phyloP scores from a whole-genome alignment of 129 eudicot genomes.

The Pseudognaphalium luteoalbum region DNA sequence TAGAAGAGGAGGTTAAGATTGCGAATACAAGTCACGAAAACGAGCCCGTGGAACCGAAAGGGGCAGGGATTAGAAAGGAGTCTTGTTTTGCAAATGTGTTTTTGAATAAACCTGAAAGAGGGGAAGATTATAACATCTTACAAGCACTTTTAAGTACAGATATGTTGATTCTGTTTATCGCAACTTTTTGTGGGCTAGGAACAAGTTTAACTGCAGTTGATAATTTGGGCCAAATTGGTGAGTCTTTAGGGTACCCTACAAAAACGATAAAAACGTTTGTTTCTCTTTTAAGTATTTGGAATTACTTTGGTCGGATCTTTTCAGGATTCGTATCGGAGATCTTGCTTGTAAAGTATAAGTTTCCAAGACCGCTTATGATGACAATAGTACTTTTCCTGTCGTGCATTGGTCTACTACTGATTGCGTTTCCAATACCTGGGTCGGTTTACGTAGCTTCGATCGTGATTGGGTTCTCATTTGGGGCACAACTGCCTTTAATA shows the following conservation, averaged over 20 bases:
- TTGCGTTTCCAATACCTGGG: slow-evolving; percentile 72
- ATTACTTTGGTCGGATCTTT: slow-evolving; percentile 64
- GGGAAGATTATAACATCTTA: slow-evolving; percentile 68
- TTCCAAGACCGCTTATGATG: slow-evolving; percentile 77
- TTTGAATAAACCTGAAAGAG: slow-evolving; percentile 63
- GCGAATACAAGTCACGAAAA: slow-evolving; percentile 18
- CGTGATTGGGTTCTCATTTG: slow-evolving; percentile 75
- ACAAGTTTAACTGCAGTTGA: slow-evolving; percentile 80
- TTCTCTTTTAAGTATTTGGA: slow-evolving; percentile 85
- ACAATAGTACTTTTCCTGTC: slow-evolving; percentile 61
- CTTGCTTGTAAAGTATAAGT: slow-evolving; percentile 56
- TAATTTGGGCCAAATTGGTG: slow-evolving; percentile 86
- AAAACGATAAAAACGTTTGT: slow-evolving; percentile 64
- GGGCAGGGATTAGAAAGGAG: not conserved
- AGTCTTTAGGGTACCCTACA: slow-evolving; percentile 65
- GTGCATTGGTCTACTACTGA: slow-evolving; percentile 65
- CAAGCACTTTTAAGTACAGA: slow-evolving; percentile 82
- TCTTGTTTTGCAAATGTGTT: slow-evolving; percentile 35
- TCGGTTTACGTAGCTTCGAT: slow-evolving; percentile 63
- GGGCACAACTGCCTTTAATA: slow-evolving; percentile 64
- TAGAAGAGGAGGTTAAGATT: slow-evolving; percentile 24
- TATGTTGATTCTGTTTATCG: slow-evolving; percentile 58
- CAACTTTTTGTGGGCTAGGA: slow-evolving; percentile 68
- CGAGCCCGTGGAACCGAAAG: not conserved
- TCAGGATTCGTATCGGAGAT: slow-evolving; percentile 72